Base-by-base conservation (phyloP, 306 rosid genomes). In the Cucumis hystrix region DNA sequence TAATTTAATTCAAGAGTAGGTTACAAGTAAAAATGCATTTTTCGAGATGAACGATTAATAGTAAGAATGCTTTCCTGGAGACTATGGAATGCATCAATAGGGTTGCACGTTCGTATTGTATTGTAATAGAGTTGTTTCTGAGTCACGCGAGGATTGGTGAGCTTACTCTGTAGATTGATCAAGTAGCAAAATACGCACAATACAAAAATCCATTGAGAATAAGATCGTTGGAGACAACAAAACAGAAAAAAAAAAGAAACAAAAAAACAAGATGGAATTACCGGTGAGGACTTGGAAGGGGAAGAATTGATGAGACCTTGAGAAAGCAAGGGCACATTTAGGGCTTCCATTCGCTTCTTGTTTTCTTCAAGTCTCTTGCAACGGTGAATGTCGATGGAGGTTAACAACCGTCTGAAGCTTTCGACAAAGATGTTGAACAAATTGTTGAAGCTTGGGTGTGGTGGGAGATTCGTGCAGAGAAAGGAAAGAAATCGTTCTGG, bases 311-410 rank as follows among this genome's bases (percentile, higher is more conserved):
- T 80, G 35, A 93, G 86, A 14, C 92, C 80, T 40, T 81, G 89
- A 83, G 97, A 83, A 43, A 91, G 96, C 23, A 67, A 77, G 4
- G 84, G 85, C 10, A 93, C 89, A 75, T 85, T 89, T 59, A 93
- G 93, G 43, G 93, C 97, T 58, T 88, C 97, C 87, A 90, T 85
- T 69, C 96, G 82, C 86, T 83, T 90, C 74, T 55, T 81, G 84
- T 91, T 93, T 62, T 89, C 96, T 74, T 93, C 96, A 84, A 93
- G 0, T 64, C 93, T 85, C 74, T 87, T 80, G 17, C 87, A 87
- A 2, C 91, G 92, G n/a, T n/a, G n/a, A n/a, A n/a, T n/a, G n/a
- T n/a, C n/a, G n/a, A n/a, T n/a, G n/a, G n/a, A n/a, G n/a, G n/a
- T n/a, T n/a, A n/a, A n/a, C n/a, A n/a, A n/a, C n/a, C n/a, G n/a